Evolutionary conservation across 2,329 filamentous ascomycete genomes (phyloP), one percentile per base, ranked within the genome.

Genomic region (Seiridium unicorne): DNA sequence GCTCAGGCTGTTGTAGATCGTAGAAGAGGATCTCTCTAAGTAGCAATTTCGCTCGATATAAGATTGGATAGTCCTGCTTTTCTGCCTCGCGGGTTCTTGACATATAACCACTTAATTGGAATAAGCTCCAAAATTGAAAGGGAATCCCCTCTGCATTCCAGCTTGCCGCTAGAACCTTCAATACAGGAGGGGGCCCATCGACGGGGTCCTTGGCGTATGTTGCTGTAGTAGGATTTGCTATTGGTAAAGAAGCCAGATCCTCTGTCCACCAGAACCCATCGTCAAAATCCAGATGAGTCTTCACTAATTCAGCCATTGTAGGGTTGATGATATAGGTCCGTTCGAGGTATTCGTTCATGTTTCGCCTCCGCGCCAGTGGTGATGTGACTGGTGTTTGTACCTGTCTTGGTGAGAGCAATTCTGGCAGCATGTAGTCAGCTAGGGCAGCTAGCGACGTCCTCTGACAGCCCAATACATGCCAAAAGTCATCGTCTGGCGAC

Each of bases 211-310:
- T 73, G 13, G 70, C 71, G 64, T 77, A 80, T 3, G 69, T 72
- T 3, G 77, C 72, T 8, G 73, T 61, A 3, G 74, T 71, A 4
- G 75, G 74, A 51, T 78, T 79, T 2, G 71, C 64, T 35, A 74
- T 73, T 9, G 77, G 74, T 42, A 77, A 62, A 51, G 67, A 74
- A 6, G 77, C 77, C 32, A 82, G 69, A 62, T 84, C 79, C 53
- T 83, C 81, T 13, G 79, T 81, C 80, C 81, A 84, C 84, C 84
- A 86, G 65, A 86, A 86, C 1, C 76, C 77, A 63, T 86, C 84
- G 38, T 81, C 75, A 59, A 83, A 85, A 65, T 86, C 84, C 3
- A 84, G 67, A 57, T 79, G 76, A 3, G 70, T 66, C 58, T 76
- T 76, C 13, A 81, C 79, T 60, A 78, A 69, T n/a, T 76, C 72